A percentile compares a stretch with the other conserved stretches of the same genome.
These are phyloP conservation scores for Hemileccinum rubropunctum DNA, from an alignment of 768 basidiomycete species.

Conservation along the genomic window DNA sequence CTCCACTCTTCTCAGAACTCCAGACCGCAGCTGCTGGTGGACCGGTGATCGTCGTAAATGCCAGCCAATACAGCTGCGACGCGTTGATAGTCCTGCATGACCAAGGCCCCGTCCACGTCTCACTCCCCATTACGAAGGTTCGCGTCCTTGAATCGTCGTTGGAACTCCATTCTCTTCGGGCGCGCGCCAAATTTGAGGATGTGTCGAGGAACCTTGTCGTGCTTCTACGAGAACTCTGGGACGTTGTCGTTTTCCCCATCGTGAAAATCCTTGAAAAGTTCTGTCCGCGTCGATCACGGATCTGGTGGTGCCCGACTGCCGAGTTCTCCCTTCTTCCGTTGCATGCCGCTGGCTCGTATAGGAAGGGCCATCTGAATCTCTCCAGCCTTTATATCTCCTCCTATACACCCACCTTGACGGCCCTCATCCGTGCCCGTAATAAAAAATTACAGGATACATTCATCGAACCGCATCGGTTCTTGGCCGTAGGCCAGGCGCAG, in stretches of 20 bases:
- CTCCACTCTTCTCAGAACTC: conserved; percentile 14
- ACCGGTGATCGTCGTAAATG: conserved; percentile 35
- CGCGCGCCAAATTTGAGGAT: background rate
- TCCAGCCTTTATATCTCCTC: background rate
- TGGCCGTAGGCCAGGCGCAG: conserved; percentile 1
- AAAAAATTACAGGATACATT: background rate
- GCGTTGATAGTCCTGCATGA: conserved; percentile 26
- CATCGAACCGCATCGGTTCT: background rate
- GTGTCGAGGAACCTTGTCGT: background rate
- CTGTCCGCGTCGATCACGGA: background rate
- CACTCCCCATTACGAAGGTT: background rate
- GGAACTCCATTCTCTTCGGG: background rate
- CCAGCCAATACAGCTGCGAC: conserved; percentile 29
- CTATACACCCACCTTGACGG: background rate
- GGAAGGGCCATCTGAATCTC: background rate
- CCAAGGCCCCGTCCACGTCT: conserved; percentile 1
- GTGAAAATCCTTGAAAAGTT: background rate
- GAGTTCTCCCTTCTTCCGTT: background rate
- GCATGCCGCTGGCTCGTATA: background rate
- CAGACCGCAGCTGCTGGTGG: conserved; percentile 20
- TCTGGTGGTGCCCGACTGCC: background rate
- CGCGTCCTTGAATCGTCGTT: background rate
- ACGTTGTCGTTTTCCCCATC: conserved; percentile 14
- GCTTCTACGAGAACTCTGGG: conserved; percentile 20
- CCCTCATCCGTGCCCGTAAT: background rate